Conservation (phyloP, 176 grass and related monocot genomes). For the Poa pratensis region DNA sequence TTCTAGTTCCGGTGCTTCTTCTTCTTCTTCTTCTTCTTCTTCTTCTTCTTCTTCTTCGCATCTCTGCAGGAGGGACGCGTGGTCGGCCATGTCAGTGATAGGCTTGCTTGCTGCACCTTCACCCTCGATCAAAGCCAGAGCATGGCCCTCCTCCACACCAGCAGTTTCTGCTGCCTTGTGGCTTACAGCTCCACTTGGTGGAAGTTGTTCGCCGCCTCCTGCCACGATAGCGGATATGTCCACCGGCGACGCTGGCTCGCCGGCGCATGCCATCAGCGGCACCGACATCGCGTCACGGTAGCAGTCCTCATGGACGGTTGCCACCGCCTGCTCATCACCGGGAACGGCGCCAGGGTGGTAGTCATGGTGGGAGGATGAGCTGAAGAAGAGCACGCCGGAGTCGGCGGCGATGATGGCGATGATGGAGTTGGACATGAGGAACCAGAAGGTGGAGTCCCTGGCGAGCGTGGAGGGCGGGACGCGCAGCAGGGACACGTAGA, state of each 20-base stretch:
- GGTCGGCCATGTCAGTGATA: neutral
- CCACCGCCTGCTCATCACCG: neutral
- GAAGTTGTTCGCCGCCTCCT: neutral
- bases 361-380: conserved; percentile 17
- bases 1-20: neutral
- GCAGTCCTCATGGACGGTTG: neutral
- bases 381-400: conserved; percentile 48
- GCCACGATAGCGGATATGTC: neutral
- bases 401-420: conserved; percentile 71
- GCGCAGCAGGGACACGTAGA: conserved; percentile 80
- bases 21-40: too few relatives aligned
- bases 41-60: neutral
- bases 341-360: neutral
- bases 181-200: neutral
- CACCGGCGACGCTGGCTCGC: neutral
- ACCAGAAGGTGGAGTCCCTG: conserved; percentile 91
- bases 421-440: conserved; percentile 91
- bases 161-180: neutral
- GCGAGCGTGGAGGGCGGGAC: conserved; percentile 69
- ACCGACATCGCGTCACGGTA: neutral
- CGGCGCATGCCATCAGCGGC: neutral
- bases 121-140: neutral
- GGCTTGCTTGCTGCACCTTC: neutral
- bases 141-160: neutral
- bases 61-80: neutral